Base-by-base conservation (phyloP, 129 eudicot genomes). In the Artemisia annua region DNA sequence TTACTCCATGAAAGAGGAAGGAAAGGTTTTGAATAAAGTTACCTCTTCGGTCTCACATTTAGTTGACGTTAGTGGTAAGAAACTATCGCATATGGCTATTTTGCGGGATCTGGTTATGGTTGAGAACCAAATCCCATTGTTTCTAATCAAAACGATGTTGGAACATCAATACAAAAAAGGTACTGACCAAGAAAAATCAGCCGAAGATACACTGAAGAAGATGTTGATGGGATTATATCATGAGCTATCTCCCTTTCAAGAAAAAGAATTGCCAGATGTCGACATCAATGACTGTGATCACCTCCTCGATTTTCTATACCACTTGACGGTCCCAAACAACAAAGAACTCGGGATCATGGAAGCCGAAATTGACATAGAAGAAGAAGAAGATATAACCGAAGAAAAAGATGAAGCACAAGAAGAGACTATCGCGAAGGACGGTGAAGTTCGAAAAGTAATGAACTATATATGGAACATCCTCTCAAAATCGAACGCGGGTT, bases 111-210 rank as follows among this genome's bases (percentile, higher is more conserved):
- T 83, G 15, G 46, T 81, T 30, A 87, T 84, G 96, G 86, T 89
- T 0, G 96, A 89, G 69, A 89, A 89, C 59, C 96, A 89, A 71
- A 82, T 86, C 26, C 96, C 96, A 1, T 52, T 89, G 24, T 86
- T 86, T 68, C 17, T 79, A 2, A 7, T 84, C 5, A 64, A 71
- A 14, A 72, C 72, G 59, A 78, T 75, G 73, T 7, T 87, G 68
- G 84, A 72, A 52, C 52, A 63, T 30, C 70, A 73, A 35, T 5
- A 6, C 11, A 39, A 15, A 13, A 66, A 73, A 20, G 16, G 5
- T 10, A 9, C 15, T 1, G 19, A 49, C 4, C 52, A 64, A 7
- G 52, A 64, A 43, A 62, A 11, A 15, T 63, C 50, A 3, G 80
- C 86, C 0, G 78, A 79, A 11, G 62, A 80, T n/a, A 59, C 61